These are phyloP conservation scores for Camelina sativa DNA, from an alignment of 345 rosid genomes.

Conservation along the genomic window DNA sequence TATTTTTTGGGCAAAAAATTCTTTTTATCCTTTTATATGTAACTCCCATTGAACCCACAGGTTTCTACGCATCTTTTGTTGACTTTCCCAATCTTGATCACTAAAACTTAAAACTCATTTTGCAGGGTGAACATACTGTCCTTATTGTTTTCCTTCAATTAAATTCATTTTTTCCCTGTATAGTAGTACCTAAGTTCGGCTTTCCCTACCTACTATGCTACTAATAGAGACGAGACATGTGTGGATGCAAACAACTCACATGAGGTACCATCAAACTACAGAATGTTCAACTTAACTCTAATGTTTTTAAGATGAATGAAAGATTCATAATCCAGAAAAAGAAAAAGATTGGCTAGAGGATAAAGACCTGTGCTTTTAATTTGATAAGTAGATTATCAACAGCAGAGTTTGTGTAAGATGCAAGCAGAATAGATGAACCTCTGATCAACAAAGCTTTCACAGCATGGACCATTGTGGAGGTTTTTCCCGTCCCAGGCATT, in stretches of 20 bases:
- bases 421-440: slow-evolving; percentile 93
- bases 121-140: neutral
- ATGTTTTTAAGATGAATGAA: slow-evolving; percentile 8
- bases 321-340: slow-evolving; percentile 21
- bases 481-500: slow-evolving; percentile 99
- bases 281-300: neutral
- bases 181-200: neutral
- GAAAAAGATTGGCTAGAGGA: slow-evolving; percentile 28
- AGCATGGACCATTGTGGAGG: slow-evolving; percentile 96
- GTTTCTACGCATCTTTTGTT: slow-evolving; percentile 13
- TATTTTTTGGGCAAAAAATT: too few species aligned
- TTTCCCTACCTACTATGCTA: slow-evolving; percentile 8
- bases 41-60: neutral
- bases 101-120: neutral
- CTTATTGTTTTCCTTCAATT: neutral
- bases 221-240: neutral
- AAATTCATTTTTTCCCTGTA: neutral
- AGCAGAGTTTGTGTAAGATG: slow-evolving; percentile 99
- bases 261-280: slow-evolving; percentile 9
- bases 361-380: slow-evolving; percentile 88
- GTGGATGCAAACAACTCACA: neutral
- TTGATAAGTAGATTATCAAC: slow-evolving; percentile 96
- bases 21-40: too few species aligned
- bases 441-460: slow-evolving; percentile 93
- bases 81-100: slow-evolving; percentile 22